Evolutionary conservation across 345 rosid genomes (phyloP).

Genomic region (Melastoma malabathricum): DNA sequence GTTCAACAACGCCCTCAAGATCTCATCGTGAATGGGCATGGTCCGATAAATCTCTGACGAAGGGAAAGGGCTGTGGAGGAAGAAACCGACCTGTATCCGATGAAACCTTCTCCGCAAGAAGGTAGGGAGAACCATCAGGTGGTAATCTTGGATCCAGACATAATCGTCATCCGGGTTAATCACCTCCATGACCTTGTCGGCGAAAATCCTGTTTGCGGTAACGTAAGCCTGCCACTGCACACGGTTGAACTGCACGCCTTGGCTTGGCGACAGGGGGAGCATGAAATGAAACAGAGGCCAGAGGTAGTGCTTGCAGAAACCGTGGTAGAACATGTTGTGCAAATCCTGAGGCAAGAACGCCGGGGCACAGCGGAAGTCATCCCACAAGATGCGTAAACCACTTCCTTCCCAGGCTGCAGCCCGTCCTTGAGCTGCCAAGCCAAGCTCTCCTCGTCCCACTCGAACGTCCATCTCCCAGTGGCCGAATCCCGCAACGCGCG

Average conservation of each 20-base stretch:
- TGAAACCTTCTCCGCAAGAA: conserved; percentile 42
- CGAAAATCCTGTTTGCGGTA: conserved; percentile 47
- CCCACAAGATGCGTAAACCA: conserved; percentile 31
- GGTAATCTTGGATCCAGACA: conserved; percentile 84
- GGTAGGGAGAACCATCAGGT: conserved; percentile 68
- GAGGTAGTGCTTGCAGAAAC: conserved; percentile 76
- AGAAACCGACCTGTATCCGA: conserved; percentile 53
- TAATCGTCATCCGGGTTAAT: conserved; percentile 52
- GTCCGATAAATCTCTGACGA: conserved; percentile 63
- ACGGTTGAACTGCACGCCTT: conserved; percentile 40
- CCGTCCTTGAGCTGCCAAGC: conserved; percentile 54
- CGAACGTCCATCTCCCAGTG: conserved; percentile 34
- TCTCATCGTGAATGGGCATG: conserved; percentile 62
- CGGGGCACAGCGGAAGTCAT: conserved; percentile 53
- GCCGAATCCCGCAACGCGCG: conserved; percentile 20
- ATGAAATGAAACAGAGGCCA: conserved; percentile 83
- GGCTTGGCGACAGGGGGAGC: conserved; percentile 38
- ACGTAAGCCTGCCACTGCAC: conserved; percentile 54
- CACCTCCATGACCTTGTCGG: conserved; percentile 50
- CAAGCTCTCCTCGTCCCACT: conserved; percentile 45
- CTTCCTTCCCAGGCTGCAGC: conserved; percentile 35
- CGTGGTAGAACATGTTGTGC: conserved; percentile 51
- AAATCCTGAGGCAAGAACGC: conserved; percentile 46
- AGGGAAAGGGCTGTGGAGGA: conserved; percentile 64
- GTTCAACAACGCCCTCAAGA: conserved; percentile 52